Percentiles rank a stretch among this genome's conserved stretches.
Conservation (phyloP, 116 monocot species). For the Cymodocea nodosa region DNA sequence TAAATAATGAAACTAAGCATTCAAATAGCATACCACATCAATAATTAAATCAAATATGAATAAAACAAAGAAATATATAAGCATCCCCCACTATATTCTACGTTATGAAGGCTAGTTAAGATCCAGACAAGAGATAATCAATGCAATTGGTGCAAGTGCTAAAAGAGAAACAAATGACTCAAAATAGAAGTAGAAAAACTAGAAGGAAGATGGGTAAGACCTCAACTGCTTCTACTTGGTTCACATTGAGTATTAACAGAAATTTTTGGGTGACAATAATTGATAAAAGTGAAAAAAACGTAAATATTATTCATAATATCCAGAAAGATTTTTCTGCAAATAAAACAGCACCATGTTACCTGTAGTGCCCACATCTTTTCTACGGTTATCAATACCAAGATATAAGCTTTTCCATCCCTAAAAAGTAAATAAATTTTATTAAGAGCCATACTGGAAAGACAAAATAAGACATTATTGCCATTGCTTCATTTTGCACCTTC, state of each 20-base stretch:
- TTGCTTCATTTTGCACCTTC: conserved; percentile 27
- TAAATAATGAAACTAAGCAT: too few relatives aligned
- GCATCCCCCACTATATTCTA: too few relatives aligned
- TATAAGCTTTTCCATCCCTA: conserved; percentile 80
- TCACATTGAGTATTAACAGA: not conserved
- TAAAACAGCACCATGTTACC: conserved; percentile 23
- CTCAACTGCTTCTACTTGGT: not conserved
- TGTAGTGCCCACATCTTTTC: conserved; percentile 66
- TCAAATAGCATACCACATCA: too few relatives aligned
- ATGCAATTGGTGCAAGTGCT: not conserved
- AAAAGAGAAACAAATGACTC: not conserved
- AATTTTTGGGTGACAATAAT: not conserved
- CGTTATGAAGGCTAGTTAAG: too few relatives aligned
- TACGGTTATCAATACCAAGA: conserved; percentile 75
- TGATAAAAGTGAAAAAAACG: not conserved
- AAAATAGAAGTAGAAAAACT: not conserved
- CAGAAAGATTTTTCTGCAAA: not conserved
- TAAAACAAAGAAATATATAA: too few relatives aligned
- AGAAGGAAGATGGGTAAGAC: not conserved
- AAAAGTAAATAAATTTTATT: not conserved
- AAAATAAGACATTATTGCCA: not conserved
- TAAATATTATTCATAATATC: not conserved
- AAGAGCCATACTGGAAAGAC: not conserved
- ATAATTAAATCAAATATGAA: too few relatives aligned
- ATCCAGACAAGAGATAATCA: not conserved